Evolutionary conservation across 202 grass and related monocot species (phyloP).

Genomic region (Carex sylvatica): DNA sequence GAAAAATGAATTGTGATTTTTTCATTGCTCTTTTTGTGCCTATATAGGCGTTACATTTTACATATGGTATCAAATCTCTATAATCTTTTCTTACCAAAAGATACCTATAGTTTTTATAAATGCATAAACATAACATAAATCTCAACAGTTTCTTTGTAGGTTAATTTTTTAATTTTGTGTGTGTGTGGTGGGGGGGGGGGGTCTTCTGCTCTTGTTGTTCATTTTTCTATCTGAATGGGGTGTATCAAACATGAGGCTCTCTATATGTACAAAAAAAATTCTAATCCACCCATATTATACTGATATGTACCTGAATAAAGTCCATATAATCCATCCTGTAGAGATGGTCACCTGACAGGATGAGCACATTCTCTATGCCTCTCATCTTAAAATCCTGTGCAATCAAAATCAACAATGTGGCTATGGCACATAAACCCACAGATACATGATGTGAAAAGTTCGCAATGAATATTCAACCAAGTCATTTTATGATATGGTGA

Average conservation of each 20-base stretch:
- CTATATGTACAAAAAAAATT: neutral
- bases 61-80: no score
- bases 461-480: no score
- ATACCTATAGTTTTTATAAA: no score
- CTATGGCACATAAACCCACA: neutral
- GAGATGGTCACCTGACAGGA: conserved; percentile 75
- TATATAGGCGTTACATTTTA: no score
- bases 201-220: neutral
- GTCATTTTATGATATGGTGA: no score
- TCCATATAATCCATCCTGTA: conserved; percentile 88
- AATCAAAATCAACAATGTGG: neutral
- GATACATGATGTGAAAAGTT: neutral
- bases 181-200: neutral
- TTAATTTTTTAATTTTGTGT: neutral
- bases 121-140: no score
- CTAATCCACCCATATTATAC: neutral
- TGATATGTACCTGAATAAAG: conserved; percentile 54
- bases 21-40: no score
- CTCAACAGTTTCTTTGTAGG: neutral
- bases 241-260: neutral
- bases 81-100: no score
- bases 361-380: conserved; percentile 69
- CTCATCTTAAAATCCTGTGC: conserved; percentile 61
- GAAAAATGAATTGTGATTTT: no score
- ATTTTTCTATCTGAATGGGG: neutral